phyloP scores from a whole-genome alignment of 108 stramenopile species.

The Mediolabrus comicus region DNA sequence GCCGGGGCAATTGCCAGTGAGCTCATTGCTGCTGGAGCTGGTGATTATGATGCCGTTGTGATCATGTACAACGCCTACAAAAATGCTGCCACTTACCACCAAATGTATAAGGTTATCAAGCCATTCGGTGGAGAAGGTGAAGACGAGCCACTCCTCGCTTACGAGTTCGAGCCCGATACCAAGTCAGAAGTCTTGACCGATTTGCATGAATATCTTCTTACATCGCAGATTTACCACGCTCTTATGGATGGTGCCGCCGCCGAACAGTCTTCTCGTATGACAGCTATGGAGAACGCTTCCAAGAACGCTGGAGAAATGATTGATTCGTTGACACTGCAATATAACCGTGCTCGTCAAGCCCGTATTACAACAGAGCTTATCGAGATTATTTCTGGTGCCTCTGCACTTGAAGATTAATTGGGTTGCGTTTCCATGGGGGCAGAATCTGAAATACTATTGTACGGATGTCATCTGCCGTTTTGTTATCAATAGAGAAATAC shows the following conservation, averaged over 20 bases:
- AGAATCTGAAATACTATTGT: not conserved
- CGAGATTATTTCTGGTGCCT: conserved; percentile 99
- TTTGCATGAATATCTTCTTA: conserved; percentile 93
- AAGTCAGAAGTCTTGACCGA: conserved; percentile 92
- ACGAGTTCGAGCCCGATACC: conserved; percentile 96
- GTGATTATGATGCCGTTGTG: conserved; percentile 82
- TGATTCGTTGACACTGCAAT: conserved; percentile 94
- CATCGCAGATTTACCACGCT: conserved; percentile 91
- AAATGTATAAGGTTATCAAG: conserved; percentile 84
- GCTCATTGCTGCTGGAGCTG: conserved; percentile 74
- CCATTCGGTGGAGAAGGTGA: conserved; percentile 70
- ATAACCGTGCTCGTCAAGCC: conserved; percentile 99
- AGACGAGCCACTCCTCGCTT: conserved; percentile 73
- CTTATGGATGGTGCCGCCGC: conserved; percentile 97
- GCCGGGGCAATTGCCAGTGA: conserved; percentile 82
- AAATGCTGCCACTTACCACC: conserved; percentile 84
- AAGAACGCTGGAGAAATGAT: conserved; percentile 99
- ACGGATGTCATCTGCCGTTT: not conserved
- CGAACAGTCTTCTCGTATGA: conserved; percentile 99
- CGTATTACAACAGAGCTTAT: conserved; percentile 99
- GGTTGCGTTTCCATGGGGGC: not conserved
- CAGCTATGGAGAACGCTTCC: conserved; percentile 99
- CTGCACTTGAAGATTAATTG: conserved; percentile 91
- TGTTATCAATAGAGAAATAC: conserved; percentile 1
- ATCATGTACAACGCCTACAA: conserved; percentile 85